Evolutionary conservation across 352 stramenopile genomes (phyloP), one percentile per base, ranked within the genome.

Genomic region (Aphanomyces astaci): DNA sequence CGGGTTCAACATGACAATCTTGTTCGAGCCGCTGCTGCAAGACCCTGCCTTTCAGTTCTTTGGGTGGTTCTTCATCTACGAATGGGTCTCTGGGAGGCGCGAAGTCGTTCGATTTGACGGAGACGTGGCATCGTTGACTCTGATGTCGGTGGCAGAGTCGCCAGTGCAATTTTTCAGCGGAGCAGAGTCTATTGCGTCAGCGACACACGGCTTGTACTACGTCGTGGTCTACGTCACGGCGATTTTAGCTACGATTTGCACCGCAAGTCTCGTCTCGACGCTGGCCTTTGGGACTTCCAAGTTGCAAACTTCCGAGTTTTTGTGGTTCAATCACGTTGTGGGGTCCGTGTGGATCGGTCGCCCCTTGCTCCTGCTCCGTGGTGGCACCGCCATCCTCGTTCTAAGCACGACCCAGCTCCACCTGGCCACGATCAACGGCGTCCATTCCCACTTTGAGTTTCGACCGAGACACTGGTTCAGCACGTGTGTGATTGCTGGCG

Each of bases 321-420:
- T 24, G 13, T 53, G 45, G 32, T 65, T 65, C 28, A 65, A 65
- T n/a, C 57, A 39, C 3, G 2, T 65, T 19, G 57, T 65, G 7
- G 33, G 57, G 5, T 33, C 25, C 24, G 45, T 65, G 9, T 62
- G 53, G 53, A 46, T 62, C 25, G 53, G 53, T 24, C 53, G 53
- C 3, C 53, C 53, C 4, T 31, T 62, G 15, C 25, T 36, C 15
- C 15, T 46, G 3, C 28, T 62, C 30, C 53, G 53, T 13, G 53
- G 22, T 9, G 30, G 19, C 2, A 53, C 59, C 4, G 40, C 59
- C 2, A 54, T 66, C 7, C 27, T 36, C 13, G 15, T 54, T 7
- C 30, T 66, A 0, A 66, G 59, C 32, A 54, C 59, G 22, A 43
- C 59, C 9, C 33, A 39, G 3, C 24, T 66, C 9, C 4, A 45